Evolutionary conservation across 164 flowering plant species (phyloP).

Genomic region (Aristolochia contorta): DNA sequence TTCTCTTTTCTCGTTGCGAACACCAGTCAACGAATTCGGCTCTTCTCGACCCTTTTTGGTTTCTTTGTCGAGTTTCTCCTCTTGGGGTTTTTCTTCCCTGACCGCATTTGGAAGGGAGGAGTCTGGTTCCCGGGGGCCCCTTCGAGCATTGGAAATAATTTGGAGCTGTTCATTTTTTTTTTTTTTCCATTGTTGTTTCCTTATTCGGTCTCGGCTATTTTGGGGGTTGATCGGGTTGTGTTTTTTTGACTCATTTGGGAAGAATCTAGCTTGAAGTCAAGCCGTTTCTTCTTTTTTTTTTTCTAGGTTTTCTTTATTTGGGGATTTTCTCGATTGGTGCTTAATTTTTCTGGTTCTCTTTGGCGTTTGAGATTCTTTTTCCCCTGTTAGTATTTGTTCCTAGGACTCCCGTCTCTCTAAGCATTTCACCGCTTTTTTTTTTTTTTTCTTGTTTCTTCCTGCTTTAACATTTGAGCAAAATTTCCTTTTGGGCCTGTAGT

Average conservation of each 20-base stretch:
- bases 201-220: not conserved
- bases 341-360: not conserved
- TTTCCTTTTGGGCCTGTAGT: not conserved
- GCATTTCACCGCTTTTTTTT: not conserved
- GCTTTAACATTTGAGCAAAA: not conserved
- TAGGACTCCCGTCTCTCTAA: not conserved
- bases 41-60: not conserved
- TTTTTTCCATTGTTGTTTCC: not conserved
- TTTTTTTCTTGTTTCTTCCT: not conserved
- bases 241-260: not conserved
- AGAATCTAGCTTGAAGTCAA: not conserved
- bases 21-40: conserved; percentile 7
- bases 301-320: not conserved
- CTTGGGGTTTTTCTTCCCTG: not conserved
- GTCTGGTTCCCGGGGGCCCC: not conserved
- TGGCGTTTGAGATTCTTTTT: not conserved
- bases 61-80: not conserved
- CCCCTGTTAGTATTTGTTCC: not conserved
- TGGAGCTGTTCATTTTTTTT: not conserved
- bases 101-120: not conserved
- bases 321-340: not conserved
- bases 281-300: not conserved
- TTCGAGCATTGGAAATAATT: too few relatives aligned
- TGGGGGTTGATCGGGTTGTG: not conserved
- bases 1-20: not conserved